Evolutionary conservation across 495 filamentous ascomycete genomes (phyloP).

Genomic region (Daldinia decipiens): DNA sequence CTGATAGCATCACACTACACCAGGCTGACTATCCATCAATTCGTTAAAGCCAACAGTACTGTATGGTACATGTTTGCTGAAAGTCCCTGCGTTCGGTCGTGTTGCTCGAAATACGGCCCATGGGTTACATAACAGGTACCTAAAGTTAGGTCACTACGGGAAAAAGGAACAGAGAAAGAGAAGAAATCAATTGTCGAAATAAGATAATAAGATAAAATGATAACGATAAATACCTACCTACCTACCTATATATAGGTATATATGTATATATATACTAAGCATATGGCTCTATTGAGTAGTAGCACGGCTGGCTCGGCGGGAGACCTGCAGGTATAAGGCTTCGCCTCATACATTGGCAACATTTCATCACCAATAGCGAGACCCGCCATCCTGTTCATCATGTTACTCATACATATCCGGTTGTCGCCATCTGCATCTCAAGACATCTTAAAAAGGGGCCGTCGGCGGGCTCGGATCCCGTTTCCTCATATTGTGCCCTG

Average conservation of each 20-base stretch:
- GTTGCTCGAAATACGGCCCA: neutral
- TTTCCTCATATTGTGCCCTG: neutral
- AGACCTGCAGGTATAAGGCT: constrained; percentile 28
- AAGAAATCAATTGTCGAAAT: neutral
- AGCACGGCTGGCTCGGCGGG: constrained; percentile 25
- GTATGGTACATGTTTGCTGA: neutral
- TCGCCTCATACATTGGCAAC: constrained; percentile 32
- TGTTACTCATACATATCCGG: constrained; percentile 30
- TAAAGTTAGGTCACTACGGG: neutral
- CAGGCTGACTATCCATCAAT: neutral
- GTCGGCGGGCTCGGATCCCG: constrained; percentile 11
- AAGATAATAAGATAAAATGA: constrained; percentile 5
- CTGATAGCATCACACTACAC: neutral
- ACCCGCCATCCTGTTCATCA: constrained; percentile 24
- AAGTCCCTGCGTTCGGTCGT: constrained; percentile 22
- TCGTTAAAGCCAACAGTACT: constrained; percentile 6
- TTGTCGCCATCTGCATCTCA: constrained; percentile 27
- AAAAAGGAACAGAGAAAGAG: constrained; percentile 1
- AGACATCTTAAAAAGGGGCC: constrained; percentile 12
- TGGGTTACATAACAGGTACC: neutral
- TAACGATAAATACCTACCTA: too few species aligned
- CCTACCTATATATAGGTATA: too few species aligned
- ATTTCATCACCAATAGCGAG: constrained; percentile 12
- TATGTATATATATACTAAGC: neutral
- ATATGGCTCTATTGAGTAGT: constrained; percentile 4